Evolutionary conservation across 225 moss, liverwort and hornwort genomes (phyloP), one percentile per base, ranked within the genome.

Genomic region (Physcomitrellopsis africana): DNA sequence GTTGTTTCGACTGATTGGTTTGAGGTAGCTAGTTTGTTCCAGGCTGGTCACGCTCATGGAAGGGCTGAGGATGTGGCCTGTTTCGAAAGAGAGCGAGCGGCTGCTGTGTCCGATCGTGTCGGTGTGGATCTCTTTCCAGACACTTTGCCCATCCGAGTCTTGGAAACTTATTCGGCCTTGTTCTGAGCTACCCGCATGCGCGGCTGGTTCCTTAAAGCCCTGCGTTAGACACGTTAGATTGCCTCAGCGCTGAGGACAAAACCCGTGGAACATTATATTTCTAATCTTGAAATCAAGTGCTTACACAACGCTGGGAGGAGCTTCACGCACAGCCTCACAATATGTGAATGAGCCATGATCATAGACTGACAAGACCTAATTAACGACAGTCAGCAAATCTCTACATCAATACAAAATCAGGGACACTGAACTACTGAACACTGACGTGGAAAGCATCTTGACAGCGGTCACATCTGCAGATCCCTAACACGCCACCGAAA

Each of bases 51-150:
- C 7, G 24, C 49, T 64, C 27, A 17, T 13, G 18, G 53, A 16
- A 0, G 74, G 47, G n/a, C 47, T 63, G 53, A 71, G 29, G 22
- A 53, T 32, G 61, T 56, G 69, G 41, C 58, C 58, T 13, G 56
- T 18, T 26, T 14, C 73, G 51, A 27, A 51, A 57, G 54, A 48
- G 16, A 54, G 16, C 24, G 63, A 76, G 26, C 20, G 48, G 24
- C 13, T 68, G 57, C 58, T 41, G 2, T 27, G n/a, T 17, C 3
- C 65, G 24, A 45, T 70, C 43, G 67, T 79, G 67, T 87, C 81
- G 18, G 83, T 78, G 62, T 81, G 76, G 20, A 87, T 81, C 76
- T 84, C 81, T 42, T 84, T 87, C 84, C 81, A 87, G 15, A 81
- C 72, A 19, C 70, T 72, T 22, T 75, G 72, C 16, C 70, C 71